Evolutionary conservation across 1,284 basidiomycete species (phyloP), one percentile per base, ranked within the genome.

Genomic region (Wolfiporia cocos): DNA sequence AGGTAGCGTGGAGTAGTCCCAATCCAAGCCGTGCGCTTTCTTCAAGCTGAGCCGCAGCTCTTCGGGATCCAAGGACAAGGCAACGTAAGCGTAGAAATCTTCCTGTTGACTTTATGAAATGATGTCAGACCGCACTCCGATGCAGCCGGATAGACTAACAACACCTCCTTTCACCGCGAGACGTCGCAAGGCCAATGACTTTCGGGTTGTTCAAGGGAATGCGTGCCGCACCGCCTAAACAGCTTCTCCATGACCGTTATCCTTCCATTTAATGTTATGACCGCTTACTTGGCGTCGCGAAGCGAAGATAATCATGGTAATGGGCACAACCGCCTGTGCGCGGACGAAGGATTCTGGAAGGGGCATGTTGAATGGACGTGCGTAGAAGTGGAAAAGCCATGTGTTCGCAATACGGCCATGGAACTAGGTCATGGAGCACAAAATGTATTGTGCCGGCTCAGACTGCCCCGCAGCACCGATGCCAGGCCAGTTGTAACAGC

Each of bases 61-160:
- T 42, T 78, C 73, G 10, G 83, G 79, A 45, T 86, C 73, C 17
- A 94, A 59, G 15, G 82, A 78, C 21, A 95, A 69, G 0, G 87
- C 78, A 11, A 81, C 76, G 52, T 86, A 86, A 6, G 81, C 69
- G 52, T 86, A 78, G 48, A 86, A 86, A 60, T 95, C 92, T 64
- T 94, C 92, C 61, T 93, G 91, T 50, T 92, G 63, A 19, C 71
- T 76, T 49, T 18, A n/a, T 5, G 19, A 30, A 41, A 29, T 11
- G 38, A 34, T 24, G n/a, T 18, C 37, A 17, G 19, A 23, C 29
- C 34, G 31, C 39, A 14, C 35, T 31, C 20, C 28, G 23, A 29
- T 37, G 22, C 21, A 23, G 20, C 10, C 3, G 36, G 40, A 19
- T 30, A 12, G 9, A 21, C 12, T 31, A 18, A 23, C 20, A 33